Evolutionary conservation across 768 basidiomycete genomes (phyloP), one percentile per base, ranked within the genome.

Genomic region (Tylopilus intermedius): DNA sequence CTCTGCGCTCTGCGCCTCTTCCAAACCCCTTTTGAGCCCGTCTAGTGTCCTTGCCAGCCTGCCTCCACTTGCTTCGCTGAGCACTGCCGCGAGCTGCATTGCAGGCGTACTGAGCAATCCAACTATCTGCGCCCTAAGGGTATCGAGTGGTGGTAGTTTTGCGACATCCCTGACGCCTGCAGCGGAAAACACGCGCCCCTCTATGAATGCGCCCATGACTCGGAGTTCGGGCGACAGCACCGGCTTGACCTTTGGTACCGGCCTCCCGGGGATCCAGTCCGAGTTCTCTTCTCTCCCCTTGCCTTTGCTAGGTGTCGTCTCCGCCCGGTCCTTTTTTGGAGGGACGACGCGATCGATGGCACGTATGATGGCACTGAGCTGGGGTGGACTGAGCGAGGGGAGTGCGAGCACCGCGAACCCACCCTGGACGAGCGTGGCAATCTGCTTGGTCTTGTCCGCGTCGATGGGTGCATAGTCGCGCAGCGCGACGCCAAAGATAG

Each of bases 81-180:
- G 67, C 40, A 89, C 77, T 44, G 80, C 83, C 4, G 87, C 81
- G 44, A 94, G 74, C 68, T 90, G 86, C 55, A 79, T 75, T 10
- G 81, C 84, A 41, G 90, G 90, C 13, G 82, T 76, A 52, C 85
- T 85, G 55, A 97, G 67, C 70, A 96, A 56, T 8, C 93, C 94
- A 13, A 94, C 86, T 51, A 97, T 77, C 69, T 95, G 92, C 15
- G 84, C 84, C 48, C 87, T 72, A 55, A 96, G 68, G 2, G 81
- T 84, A 37, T 88, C 86, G 62, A 95, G 69, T 41, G 86, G 80
- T 21, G 93, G 94, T 48, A 95, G 70, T 60, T 82, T 81, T 30
- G 84, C 80, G 5, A 93, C 80, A 13, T 81, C 76, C 63, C 76
- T 72, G 50, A 93, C 71, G 5, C 77, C 77, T 9, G 76, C 69